Evolutionary conservation across 768 basidiomycete species (phyloP), one percentile per base, ranked within the genome.

Genomic region (Pulveroboletus sp.): DNA sequence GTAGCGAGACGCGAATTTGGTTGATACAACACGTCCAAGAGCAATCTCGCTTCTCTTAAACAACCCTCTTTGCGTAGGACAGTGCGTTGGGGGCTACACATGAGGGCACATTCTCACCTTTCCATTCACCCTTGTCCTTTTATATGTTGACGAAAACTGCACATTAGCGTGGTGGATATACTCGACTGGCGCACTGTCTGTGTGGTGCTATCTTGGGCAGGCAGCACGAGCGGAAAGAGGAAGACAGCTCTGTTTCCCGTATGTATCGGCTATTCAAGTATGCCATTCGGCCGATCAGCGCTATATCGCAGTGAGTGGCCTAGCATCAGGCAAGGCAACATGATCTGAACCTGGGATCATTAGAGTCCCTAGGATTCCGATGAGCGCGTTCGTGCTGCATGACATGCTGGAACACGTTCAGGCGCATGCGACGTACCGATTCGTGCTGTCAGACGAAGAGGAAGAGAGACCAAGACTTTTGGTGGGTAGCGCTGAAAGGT

Each of bases 1-100:
- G 52, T 26, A 49, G 26, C 53, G 36, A 43, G 47, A 43, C 39
- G 65, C 53, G 61, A 59, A 44, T 70, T 71, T 78, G 89, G 87
- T 86, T 83, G 94, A 98, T 98, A 94, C 93, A 86, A 88, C 71
- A 56, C 78, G 88, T 90, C 94, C 94, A 64, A 96, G 61, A 95
- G 72, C 39, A 72, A 86, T 36, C 53, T 57, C 47, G 34, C 54
- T 71, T 63, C 82, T 80, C 78, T 75, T 76, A 80, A 91, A 94
- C 92, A 94, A 93, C 91, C 85, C 86, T 80, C 83, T 71, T 74
- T 75, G 75, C 61, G 62, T 71, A 90, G 87, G 77, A 71, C 59
- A 63, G 81, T 76, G 77, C 79, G 75, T 65, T 76, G 81, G 79
- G 87, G 82, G 93, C 94, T 97, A 97, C 94, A 76, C 74, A 79